These are phyloP conservation scores for Diaporthe sp. DNA, from an alignment of 2,329 filamentous ascomycete species.

Conservation along the genomic window DNA sequence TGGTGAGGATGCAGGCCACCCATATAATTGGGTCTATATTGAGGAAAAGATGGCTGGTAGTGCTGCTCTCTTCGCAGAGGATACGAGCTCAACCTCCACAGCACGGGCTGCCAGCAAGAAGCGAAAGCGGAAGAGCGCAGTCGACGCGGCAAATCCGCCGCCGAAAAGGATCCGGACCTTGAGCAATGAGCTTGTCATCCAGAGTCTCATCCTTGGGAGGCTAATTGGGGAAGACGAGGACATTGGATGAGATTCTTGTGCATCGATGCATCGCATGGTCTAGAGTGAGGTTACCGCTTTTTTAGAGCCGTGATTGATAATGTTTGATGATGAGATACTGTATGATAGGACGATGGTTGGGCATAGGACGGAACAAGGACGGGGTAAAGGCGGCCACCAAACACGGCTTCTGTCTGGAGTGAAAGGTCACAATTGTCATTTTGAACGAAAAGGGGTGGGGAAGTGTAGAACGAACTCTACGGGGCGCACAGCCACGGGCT, in stretches of 20 bases:
- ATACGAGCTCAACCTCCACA: not conserved
- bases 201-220: conserved; percentile 90
- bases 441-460: not conserved
- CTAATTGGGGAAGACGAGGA: conserved; percentile 76
- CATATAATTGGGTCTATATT: conserved; percentile 83
- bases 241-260: conserved; percentile 37
- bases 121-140: conserved; percentile 60
- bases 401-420: conserved; percentile 5
- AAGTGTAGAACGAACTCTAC: not conserved
- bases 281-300: not conserved
- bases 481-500: not conserved
- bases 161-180: conserved; percentile 75
- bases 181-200: conserved; percentile 88
- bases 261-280: not conserved
- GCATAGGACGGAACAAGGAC: not conserved
- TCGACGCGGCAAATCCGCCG: conserved; percentile 49
- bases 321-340: not conserved
- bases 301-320: not conserved
- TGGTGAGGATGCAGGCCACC: conserved; percentile 59
- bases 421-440: not conserved
- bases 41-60: conserved; percentile 71
- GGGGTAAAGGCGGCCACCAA: not conserved
- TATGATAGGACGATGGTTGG: not conserved
- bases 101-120: conserved; percentile 48
- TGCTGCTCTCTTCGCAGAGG: conserved; percentile 44